Evolutionary conservation across 176 grass and related monocot species (phyloP), one percentile per base, ranked within the genome.

Genomic region (Ensete ventricosum): DNA sequence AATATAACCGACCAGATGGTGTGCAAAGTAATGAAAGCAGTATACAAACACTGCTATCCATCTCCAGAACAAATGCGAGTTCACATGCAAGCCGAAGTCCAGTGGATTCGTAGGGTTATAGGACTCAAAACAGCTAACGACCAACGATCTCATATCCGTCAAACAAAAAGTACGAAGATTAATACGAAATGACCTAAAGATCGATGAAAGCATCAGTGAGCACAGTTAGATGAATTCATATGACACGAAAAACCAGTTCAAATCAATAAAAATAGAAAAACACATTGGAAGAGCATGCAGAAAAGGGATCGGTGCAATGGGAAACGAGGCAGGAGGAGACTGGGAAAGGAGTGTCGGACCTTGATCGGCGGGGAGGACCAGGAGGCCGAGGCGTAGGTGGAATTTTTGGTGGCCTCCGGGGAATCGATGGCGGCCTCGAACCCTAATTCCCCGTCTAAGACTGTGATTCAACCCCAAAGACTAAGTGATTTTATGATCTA

Each of bases 361-460:
- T 73, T 73, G 71, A 73, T 54, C 53, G 71, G 52, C 71, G 71
- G 71, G 6, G 71, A 73, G 14, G 52, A n/a, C 2, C 3, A 12
- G 71, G 71, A 53, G 51, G 71, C 52, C 52, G 71, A 25, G 4
- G 71, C 1, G 50, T 52, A 52, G 19, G n/a, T 50, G 3, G 50
- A 8, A 13, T 14, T 3, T 19, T 55, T 55, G 21, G 21, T 17
- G 21, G 71, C 23, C 7, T 73, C 71, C 0, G 71, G 71, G 5
- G 71, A 73, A 73, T 73, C 71, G 53, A 73, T 73, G 51, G 71
- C 51, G 21, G 52, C 23, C 2, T 22, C 23, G 23, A 73, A 73
- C 71, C 52, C 52, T 55, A 27, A 54, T 53, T 17, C 8, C 17
- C 7, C 52, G 10, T 2, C 11, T 1, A 1, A 27, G 1, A 27